Evolutionary conservation across 2,329 filamentous ascomycete species (phyloP).

Genomic region (Clonostachys rhizophaga): DNA sequence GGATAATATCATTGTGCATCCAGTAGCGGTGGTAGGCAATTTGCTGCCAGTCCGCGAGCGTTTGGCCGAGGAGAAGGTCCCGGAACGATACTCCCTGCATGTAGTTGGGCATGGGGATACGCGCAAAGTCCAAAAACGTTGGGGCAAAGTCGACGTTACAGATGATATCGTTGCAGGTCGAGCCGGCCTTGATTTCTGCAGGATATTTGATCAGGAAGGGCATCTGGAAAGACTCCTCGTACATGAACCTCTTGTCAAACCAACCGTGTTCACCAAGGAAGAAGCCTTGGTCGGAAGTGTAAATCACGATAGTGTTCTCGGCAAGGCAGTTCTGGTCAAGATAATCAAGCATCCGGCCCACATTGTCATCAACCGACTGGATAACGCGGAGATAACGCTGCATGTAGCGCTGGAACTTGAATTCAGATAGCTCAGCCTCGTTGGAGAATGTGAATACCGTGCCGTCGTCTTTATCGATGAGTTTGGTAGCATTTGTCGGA

Average conservation of each 20-base stretch:
- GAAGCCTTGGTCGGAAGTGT: conserved; percentile 50
- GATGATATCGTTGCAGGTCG: conserved; percentile 41
- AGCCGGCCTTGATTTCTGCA: conserved; percentile 25
- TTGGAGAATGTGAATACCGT: conserved; percentile 37
- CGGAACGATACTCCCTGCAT: conserved; percentile 47
- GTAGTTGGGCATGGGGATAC: conserved; percentile 32
- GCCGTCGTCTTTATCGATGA: conserved; percentile 41
- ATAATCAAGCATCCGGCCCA: conserved; percentile 40
- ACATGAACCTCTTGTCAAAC: conserved; percentile 56
- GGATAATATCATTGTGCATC: conserved; percentile 48
- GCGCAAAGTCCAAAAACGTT: conserved; percentile 40
- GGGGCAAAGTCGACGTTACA: conserved; percentile 51
- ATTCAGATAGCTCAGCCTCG: conserved; percentile 35
- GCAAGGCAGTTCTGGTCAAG: conserved; percentile 33
- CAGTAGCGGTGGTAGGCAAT: conserved; percentile 50
- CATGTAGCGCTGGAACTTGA: conserved; percentile 54
- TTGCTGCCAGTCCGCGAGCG: conserved; percentile 40
- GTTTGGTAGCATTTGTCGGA: conserved; percentile 1
- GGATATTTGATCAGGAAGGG: conserved; percentile 45
- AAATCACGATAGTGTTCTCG: conserved; percentile 45
- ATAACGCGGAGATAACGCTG: conserved; percentile 48
- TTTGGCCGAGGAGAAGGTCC: conserved; percentile 23
- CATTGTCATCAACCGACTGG: conserved; percentile 46
- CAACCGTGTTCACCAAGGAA: conserved; percentile 53
- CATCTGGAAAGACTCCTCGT: conserved; percentile 54